Conservation (phyloP, 108 stramenopile genomes). For the Schizochytrium sp. region DNA sequence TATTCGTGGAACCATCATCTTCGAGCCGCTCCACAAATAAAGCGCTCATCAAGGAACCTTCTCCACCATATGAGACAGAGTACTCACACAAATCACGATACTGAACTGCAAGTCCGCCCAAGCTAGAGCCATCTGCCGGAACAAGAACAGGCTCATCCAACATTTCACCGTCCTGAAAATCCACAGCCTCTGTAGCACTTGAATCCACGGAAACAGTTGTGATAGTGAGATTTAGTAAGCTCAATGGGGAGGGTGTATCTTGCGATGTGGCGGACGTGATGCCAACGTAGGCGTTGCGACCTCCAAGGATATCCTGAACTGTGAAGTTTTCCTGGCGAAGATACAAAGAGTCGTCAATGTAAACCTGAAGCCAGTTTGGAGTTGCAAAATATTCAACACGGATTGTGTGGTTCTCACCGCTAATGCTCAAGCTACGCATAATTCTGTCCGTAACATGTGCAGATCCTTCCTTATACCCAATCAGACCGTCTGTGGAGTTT, state of each 20-base stretch:
- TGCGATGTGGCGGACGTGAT: constrained; percentile 30
- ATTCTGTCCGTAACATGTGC: neutral
- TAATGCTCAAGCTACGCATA: neutral
- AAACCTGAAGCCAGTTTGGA: constrained; percentile 32
- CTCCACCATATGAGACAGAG: neutral
- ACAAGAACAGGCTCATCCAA: neutral
- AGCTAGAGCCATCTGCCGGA: constrained; percentile 16
- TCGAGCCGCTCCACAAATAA: constrained; percentile 28
- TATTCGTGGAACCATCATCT: neutral
- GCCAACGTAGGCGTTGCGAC: constrained; percentile 18
- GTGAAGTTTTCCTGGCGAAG: neutral
- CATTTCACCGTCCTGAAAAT: constrained; percentile 18
- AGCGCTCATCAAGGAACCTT: neutral
- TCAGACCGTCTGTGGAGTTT: neutral
- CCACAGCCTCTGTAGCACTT: neutral
- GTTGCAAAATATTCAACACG: neutral
- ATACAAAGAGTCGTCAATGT: constrained; percentile 31
- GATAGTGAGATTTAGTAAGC: neutral
- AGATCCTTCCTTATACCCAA: no score
- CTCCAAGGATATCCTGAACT: neutral
- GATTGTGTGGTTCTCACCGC: neutral
- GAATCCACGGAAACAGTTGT: constrained; percentile 43
- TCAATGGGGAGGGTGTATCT: neutral
- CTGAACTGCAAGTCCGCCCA: neutral
- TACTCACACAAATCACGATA: constrained; percentile 7